Evolutionary conservation across 139 green algal genomes (phyloP), one percentile per base, ranked within the genome.

Genomic region (Astrephomene gubernaculifera): DNA sequence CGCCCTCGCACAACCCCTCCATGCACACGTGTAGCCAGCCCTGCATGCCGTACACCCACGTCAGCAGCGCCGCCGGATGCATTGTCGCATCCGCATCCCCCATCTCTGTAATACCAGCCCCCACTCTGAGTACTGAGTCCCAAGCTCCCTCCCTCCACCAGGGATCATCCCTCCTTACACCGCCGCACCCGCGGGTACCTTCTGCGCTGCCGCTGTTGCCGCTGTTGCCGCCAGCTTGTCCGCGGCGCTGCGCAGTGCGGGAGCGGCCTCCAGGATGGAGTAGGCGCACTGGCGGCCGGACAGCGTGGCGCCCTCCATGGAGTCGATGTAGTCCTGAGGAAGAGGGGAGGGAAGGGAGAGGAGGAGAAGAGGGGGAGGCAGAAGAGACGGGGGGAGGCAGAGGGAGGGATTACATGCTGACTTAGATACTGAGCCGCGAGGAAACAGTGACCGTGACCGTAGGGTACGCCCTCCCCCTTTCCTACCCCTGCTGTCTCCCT

Each of bases 291-390:
- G 84, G 52, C 70, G 39, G 81, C 96, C 96, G 49, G 93, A 97
- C 43, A 99, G 90, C 2, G 97, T 99, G 53, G 97, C 97, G 19
- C 97, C 97, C 94, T 99, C 97, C 97, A 99, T 99, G 72, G 91
- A 97, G 87, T 99, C 97, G 53, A 99, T 99, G 93, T 99, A 99
- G 92, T 99, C 97, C 92, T 98, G 96, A 24, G n/a, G 49, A 57
- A n/a, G n/a, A n/a, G n/a, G n/a, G 39, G 17, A 4, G 57, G 96
- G 60, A 36, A 29, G 8, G 35, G 73, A 12, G 33, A 24, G 1
- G 38, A 36, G 35, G 8, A 27, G 53, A 36, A 35, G 22, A 53
- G 25, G 4, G 33, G 24, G 69, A 5, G 31, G 38, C 39, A 39
- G 68, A 36, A 12, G 68, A 27, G 68, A 75, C 10, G 39, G 68